A percentile compares a stretch with the other conserved stretches of the same genome.
Conservation (phyloP, 768 basidiomycete genomes). For the Boletus subparvulus region DNA sequence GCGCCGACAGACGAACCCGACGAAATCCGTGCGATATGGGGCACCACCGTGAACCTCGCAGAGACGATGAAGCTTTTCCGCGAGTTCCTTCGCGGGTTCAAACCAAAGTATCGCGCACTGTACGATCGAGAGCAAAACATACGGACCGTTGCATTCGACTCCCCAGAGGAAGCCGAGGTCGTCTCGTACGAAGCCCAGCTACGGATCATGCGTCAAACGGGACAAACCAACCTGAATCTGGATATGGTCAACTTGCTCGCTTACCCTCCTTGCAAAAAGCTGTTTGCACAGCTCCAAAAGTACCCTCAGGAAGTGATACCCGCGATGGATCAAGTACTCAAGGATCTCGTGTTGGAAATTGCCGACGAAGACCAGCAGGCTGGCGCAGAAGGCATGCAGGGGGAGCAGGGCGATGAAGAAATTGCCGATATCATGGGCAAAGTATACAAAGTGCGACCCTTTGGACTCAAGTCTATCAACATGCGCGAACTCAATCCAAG, state of each 20-base stretch:
- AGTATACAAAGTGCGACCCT: constrained; percentile 93
- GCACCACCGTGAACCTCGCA: constrained; percentile 89
- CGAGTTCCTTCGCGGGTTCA: constrained; percentile 89
- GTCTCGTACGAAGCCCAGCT: constrained; percentile 79
- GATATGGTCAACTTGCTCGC: constrained; percentile 84
- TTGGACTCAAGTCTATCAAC: constrained; percentile 78
- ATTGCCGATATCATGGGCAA: constrained; percentile 83
- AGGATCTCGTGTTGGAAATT: constrained; percentile 87
- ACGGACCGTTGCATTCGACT: constrained; percentile 46
- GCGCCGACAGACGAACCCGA: constrained; percentile 71
- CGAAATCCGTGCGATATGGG: constrained; percentile 94
- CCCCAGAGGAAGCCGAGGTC: constrained; percentile 67
- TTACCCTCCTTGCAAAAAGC: constrained; percentile 80
- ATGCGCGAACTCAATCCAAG: constrained; percentile 95
- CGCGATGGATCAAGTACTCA: constrained; percentile 94
- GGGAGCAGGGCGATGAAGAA: constrained; percentile 75
- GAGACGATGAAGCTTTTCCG: constrained; percentile 91
- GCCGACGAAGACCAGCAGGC: constrained; percentile 78
- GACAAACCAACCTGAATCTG: constrained; percentile 91
- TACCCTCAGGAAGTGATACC: constrained; percentile 98
- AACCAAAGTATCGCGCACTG: constrained; percentile 79
- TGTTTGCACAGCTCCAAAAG: constrained; percentile 80
- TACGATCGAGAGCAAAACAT: constrained; percentile 67
- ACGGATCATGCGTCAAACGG: constrained; percentile 83
- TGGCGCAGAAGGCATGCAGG: constrained; percentile 73